These are phyloP conservation scores for Lasiodiplodia hormozganensis DNA, from an alignment of 2,329 filamentous ascomycete species.

Conservation along the genomic window DNA sequence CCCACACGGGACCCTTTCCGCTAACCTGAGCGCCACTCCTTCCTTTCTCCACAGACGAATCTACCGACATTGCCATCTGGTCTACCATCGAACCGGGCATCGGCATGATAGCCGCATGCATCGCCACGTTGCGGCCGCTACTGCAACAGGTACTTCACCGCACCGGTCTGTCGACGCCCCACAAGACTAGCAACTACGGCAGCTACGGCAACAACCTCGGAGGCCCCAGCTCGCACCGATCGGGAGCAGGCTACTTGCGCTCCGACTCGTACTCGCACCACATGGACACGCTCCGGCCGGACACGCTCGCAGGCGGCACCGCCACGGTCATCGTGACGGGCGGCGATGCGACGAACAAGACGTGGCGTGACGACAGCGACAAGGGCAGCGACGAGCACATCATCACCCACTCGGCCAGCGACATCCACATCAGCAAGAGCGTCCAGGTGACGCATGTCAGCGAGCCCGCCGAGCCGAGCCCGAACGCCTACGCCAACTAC, in stretches of 20 bases:
- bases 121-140: slow-evolving; percentile 58
- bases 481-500: background rate
- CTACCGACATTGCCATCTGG: slow-evolving; percentile 32
- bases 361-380: slow-evolving; percentile 15
- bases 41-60: slow-evolving; percentile 4
- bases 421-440: slow-evolving; percentile 25
- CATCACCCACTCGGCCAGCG: slow-evolving; percentile 9
- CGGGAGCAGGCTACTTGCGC: slow-evolving; percentile 32
- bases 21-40: background rate
- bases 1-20: background rate
- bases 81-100: slow-evolving; percentile 44
- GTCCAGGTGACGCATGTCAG: slow-evolving; percentile 22
- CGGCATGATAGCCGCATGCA: slow-evolving; percentile 54
- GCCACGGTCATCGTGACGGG: background rate
- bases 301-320: slow-evolving; percentile 19
- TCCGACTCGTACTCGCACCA: slow-evolving; percentile 10
- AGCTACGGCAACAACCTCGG: slow-evolving; percentile 20
- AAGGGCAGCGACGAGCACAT: slow-evolving; percentile 25
- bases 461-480: slow-evolving; percentile 17
- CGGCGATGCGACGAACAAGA: background rate
- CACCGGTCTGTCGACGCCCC: slow-evolving; percentile 33
- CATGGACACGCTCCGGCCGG: slow-evolving; percentile 29
- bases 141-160: slow-evolving; percentile 43
- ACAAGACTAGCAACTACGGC: slow-evolving; percentile 27
- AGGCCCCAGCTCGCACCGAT: slow-evolving; percentile 3